Percentiles rank a stretch among this genome's conserved stretches.
These are phyloP conservation scores for Taxillus chinensis DNA, from an alignment of 164 flowering plant genomes.

Conservation along the genomic window DNA sequence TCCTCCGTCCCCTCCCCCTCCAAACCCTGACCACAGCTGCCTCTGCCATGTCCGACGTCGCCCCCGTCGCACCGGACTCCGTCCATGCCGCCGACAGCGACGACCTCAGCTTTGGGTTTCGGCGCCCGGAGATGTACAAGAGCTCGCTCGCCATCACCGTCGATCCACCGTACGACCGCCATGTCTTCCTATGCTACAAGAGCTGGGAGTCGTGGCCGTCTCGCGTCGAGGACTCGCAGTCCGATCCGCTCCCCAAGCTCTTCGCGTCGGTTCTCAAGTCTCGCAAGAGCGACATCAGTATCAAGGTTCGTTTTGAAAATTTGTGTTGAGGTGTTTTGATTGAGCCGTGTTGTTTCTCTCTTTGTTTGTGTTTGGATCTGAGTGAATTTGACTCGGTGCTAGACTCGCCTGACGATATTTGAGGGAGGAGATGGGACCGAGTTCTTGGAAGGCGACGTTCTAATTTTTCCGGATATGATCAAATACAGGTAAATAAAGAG, in stretches of 20 bases:
- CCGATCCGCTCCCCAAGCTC: conserved; percentile 54
- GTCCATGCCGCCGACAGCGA: conserved; percentile 14
- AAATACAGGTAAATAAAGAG: conserved; percentile 46
- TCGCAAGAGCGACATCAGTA: conserved; percentile 37
- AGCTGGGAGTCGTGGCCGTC: conserved; percentile 57
- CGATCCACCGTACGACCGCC: conserved; percentile 56
- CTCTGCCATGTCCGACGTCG: not conserved
- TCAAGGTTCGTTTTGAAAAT: conserved; percentile 32
- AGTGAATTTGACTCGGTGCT: conserved; percentile 1
- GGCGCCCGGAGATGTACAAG: conserved; percentile 64
- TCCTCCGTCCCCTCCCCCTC: not conserved
- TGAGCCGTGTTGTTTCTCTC: not conserved
- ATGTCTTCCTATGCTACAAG: conserved; percentile 74
- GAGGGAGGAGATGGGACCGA: conserved; percentile 49
- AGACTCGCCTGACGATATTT: conserved; percentile 69
- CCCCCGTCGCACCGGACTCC: conserved; percentile 1
- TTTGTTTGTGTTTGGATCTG: not conserved
- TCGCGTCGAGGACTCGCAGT: conserved; percentile 44
- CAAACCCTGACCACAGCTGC: not conserved
- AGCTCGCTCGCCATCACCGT: conserved; percentile 47
- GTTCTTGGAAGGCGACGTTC: conserved; percentile 59
- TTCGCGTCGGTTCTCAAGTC: conserved; percentile 46
- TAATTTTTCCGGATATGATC: conserved; percentile 85
- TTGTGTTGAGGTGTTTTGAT: not conserved
- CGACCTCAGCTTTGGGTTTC: conserved; percentile 55